Base-by-base conservation (phyloP, 306 rosid species). In the Boehmeria nivea region DNA sequence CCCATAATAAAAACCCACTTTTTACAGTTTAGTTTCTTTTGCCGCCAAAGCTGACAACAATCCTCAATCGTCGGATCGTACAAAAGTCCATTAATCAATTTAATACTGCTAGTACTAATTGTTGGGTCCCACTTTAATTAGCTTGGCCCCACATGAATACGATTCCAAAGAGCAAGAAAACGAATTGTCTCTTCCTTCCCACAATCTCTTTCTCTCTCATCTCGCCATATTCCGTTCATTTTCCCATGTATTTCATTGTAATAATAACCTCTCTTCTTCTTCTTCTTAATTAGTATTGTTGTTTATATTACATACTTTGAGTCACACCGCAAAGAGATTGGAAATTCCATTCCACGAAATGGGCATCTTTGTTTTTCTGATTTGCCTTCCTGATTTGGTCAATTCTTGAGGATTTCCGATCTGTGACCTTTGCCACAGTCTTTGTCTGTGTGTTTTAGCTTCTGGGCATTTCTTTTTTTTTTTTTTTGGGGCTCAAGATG, bases 241-340 rank as follows among this genome's bases (percentile, higher is more conserved):
- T 28, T 3, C 23, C 37, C 25, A n/a, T 34, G 3, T n/a, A 15
- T n/a, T n/a, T n/a, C n/a, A n/a, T n/a, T n/a, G 23, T 60, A 31
- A 10, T 68, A 74, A 64, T 9, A 57, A 50, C 34, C 63, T 37
- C 48, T 28, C n/a, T n/a, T n/a, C n/a, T n/a, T n/a, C n/a, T 37
- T 15, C 62, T 38, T 44, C 51, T 31, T 33, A 43, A 28, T 16
- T 26, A 6, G 7, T 27, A 16, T 44, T 44, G 1, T n/a, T 6
- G 15, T 17, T n/a, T n/a, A n/a, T n/a, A n/a, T 10, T 18, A 11
- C 39, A 16, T 40, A 10, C 76, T 69, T 67, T 57, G 66, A 75
- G 87, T 81, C 83, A 53, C 87, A 53, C 7, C 54, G 66, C 77
- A 58, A 79, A 83, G 76, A 76, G 65, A 79, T 74, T 69, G 22